A percentile compares a stretch with the other conserved stretches of the same genome.
Conservation (phyloP, 2,329 filamentous ascomycete species). For the Beauveria asiatica region DNA sequence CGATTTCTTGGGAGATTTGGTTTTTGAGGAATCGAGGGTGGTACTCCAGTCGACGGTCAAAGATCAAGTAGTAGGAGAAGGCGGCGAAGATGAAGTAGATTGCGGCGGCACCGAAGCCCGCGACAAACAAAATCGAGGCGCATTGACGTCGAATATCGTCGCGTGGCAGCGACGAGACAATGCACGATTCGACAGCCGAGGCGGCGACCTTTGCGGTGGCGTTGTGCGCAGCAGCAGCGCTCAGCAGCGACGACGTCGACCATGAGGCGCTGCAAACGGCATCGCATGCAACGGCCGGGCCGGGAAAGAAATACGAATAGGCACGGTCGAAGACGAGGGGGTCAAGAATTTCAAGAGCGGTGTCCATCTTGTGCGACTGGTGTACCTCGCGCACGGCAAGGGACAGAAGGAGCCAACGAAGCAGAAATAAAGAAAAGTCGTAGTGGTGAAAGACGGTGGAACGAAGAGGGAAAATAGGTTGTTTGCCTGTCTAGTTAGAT, state of each 20-base stretch:
- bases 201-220: conserved; percentile 3
- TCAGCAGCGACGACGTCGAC: conserved; percentile 1
- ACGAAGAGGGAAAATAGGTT: neutral
- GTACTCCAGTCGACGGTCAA: conserved; percentile 36
- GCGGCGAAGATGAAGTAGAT: conserved; percentile 60
- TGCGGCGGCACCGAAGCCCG: conserved; percentile 28
- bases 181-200: conserved; percentile 36
- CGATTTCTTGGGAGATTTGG: conserved; percentile 36
- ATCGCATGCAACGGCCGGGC: conserved; percentile 13
- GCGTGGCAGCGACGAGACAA: conserved; percentile 34
- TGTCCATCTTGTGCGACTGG: conserved; percentile 25
- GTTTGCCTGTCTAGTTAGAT: neutral
- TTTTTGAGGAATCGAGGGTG: conserved; percentile 41
- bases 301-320: conserved; percentile 30
- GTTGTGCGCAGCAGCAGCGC: conserved; percentile 7
- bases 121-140: conserved; percentile 30
- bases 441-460: neutral
- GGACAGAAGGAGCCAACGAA: neutral
- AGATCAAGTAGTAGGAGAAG: conserved; percentile 64
- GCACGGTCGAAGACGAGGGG: conserved; percentile 31
- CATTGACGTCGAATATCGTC: conserved; percentile 33
- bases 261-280: conserved; percentile 9
- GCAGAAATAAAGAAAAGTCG: neutral
- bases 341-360: conserved; percentile 32
- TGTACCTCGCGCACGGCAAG: conserved; percentile 1